These are phyloP conservation scores for Artemisia annua DNA, from an alignment of 129 eudicot species.

Conservation along the genomic window DNA sequence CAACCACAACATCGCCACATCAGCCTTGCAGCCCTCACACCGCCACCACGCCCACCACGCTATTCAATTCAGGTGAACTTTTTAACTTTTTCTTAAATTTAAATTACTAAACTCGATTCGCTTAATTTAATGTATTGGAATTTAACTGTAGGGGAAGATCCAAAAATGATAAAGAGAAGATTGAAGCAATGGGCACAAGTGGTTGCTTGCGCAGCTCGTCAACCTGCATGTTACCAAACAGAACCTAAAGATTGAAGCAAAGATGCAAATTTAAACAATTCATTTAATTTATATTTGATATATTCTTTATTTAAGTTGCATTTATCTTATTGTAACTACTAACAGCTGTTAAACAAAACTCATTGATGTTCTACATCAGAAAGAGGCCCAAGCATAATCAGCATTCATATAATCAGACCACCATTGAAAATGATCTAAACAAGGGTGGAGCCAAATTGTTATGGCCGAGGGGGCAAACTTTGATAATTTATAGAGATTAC, in stretches of 20 bases:
- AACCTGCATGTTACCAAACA: conserved; percentile 33
- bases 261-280: conserved; percentile 7
- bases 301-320: conserved; percentile 7
- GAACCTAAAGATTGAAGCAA: conserved; percentile 26
- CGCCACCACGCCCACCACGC: conserved; percentile 5
- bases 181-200: conserved; percentile 44
- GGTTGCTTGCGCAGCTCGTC: conserved; percentile 44
- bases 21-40: conserved; percentile 30
- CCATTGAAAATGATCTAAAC: too few relatives aligned
- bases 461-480: too few relatives aligned
- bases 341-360: neutral
- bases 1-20: conserved; percentile 26
- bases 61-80: conserved; percentile 30
- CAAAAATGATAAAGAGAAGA: conserved; percentile 35
- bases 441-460: too few relatives aligned
- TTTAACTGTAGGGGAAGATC: conserved; percentile 31
- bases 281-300: conserved; percentile 3
- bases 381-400: too few relatives aligned
- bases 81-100: neutral
- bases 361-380: neutral
- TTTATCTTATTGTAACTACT: neutral
- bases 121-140: neutral
- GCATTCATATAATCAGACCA: too few relatives aligned
- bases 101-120: neutral
- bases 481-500: too few relatives aligned